phyloP scores from a whole-genome alignment of 129 eudicot genomes.

The Pittosporum tobira region DNA sequence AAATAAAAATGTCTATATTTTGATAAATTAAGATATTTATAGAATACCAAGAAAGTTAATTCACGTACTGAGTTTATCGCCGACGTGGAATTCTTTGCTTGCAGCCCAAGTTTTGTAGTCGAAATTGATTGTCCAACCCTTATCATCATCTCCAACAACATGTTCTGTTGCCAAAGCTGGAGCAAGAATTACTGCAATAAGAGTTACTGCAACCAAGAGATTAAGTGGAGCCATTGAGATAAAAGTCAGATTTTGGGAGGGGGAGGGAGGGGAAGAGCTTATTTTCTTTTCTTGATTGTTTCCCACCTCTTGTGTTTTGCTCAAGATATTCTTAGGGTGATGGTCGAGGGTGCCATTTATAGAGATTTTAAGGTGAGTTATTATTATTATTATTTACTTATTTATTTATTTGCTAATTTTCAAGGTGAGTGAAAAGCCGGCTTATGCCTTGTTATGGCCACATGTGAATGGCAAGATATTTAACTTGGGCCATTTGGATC shows the following conservation, averaged over 20 bases:
- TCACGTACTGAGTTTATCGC: conserved; percentile 18
- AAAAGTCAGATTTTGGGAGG: background rate
- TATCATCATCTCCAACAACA: conserved; percentile 14
- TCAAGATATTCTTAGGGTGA: background rate
- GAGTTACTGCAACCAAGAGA: conserved; percentile 3
- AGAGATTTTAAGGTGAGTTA: background rate
- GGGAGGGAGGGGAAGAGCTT: background rate
- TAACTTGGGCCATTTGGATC: background rate
- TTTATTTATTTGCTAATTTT: no score
- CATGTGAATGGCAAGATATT: background rate
- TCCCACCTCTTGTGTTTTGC: no score
- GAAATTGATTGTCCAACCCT: conserved; percentile 14
- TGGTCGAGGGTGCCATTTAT: background rate
- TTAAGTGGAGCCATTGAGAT: conserved; percentile 5
- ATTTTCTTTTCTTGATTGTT: background rate
- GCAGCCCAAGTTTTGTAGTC: conserved; percentile 21
- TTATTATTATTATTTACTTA: no score
- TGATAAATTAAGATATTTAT: no score
- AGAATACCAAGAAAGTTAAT: no score
- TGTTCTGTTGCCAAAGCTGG: conserved; percentile 15
- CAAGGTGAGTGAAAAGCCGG: background rate
- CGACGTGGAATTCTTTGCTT: conserved; percentile 15
- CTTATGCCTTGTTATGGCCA: background rate
- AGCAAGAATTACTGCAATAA: conserved; percentile 7
- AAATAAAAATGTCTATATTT: no score